Evolutionary conservation across 192 early-diverging fungal species (phyloP).

Genomic region (Coemansia sp.): DNA sequence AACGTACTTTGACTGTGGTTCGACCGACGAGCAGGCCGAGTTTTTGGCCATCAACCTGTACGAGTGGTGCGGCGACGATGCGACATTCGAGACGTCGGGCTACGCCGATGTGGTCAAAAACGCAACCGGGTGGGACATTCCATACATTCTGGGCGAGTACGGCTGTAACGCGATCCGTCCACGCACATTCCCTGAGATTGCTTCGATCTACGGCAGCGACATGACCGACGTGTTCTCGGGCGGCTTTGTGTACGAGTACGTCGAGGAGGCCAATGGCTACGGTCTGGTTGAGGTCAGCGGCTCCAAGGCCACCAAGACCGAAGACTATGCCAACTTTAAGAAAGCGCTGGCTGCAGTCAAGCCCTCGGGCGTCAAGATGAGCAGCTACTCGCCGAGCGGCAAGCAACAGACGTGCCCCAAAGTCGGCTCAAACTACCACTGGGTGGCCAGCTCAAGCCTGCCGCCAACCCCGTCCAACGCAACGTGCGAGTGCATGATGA

Average conservation of each 20-base stretch:
- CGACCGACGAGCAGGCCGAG: constrained; percentile 57
- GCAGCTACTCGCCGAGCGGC: constrained; percentile 47
- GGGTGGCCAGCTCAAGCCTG: constrained; percentile 57
- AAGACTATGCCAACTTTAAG: constrained; percentile 65
- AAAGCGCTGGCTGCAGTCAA: constrained; percentile 51
- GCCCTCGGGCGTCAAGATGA: constrained; percentile 58
- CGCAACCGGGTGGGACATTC: constrained; percentile 60
- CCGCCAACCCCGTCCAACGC: constrained; percentile 63
- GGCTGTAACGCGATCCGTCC: constrained; percentile 70
- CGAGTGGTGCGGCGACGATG: constrained; percentile 69
- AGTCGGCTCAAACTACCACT: constrained; percentile 47
- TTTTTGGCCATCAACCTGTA: constrained; percentile 76
- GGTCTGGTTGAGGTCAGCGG: constrained; percentile 62
- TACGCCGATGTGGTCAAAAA: constrained; percentile 63
- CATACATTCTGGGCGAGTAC: constrained; percentile 72
- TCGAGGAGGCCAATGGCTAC: constrained; percentile 72
- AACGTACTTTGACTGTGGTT: constrained; percentile 71
- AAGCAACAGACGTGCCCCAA: constrained; percentile 48
- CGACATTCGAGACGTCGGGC: constrained; percentile 62
- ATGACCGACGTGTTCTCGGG: constrained; percentile 69
- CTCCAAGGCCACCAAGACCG: constrained; percentile 40
- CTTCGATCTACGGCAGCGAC: constrained; percentile 63
- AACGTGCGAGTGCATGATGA: constrained; percentile 65
- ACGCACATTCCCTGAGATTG: constrained; percentile 66
- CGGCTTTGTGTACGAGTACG: constrained; percentile 74